A percentile compares a stretch with the other conserved stretches of the same genome.
phyloP scores from a whole-genome alignment of 2,329 filamentous ascomycete species.

The Aspergillus tubingensis region DNA sequence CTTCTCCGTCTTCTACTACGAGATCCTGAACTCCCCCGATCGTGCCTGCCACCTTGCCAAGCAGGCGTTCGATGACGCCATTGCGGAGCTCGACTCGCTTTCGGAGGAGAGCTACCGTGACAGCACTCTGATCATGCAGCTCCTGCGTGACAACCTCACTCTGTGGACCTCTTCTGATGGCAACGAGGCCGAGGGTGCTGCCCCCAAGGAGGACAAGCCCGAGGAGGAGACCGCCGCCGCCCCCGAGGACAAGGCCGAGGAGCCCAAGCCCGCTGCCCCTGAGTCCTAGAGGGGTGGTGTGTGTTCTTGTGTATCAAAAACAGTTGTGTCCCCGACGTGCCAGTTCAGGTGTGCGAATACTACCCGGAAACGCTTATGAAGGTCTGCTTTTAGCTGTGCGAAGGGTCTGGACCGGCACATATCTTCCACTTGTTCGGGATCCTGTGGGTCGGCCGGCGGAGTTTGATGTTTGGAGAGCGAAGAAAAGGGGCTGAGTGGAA shows the following conservation, averaged over 20 bases:
- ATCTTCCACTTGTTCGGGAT: constrained; percentile 39
- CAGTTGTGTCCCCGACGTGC: constrained; percentile 30
- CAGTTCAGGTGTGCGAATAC: constrained; percentile 37
- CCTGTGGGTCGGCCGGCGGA: constrained; percentile 43
- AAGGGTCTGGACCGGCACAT: constrained; percentile 40
- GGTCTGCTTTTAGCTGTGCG: constrained; percentile 41
- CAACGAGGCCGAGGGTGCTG: constrained; percentile 64
- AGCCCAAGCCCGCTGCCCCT: constrained; percentile 38
- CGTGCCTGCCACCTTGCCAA: constrained; percentile 97
- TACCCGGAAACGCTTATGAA: constrained; percentile 38
- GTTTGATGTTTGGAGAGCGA: constrained; percentile 47
- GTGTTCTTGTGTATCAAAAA: constrained; percentile 31
- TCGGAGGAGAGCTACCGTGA: constrained; percentile 98
- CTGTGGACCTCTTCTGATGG: constrained; percentile 96
- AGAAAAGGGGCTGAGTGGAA: constrained; percentile 45
- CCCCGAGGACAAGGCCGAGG: constrained; percentile 46
- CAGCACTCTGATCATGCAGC: constrained; percentile 99
- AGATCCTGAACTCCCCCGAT: constrained; percentile 97
- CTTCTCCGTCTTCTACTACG: constrained; percentile 99
- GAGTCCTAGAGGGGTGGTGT: constrained; percentile 36
- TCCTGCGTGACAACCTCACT: constrained; percentile 96
- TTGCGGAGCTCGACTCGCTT: constrained; percentile 96
- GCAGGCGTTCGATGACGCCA: constrained; percentile 98
- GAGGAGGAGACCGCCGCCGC: constrained; percentile 52
- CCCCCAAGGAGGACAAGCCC: constrained; percentile 64